Evolutionary conservation across 2,329 filamentous ascomycete genomes (phyloP), one percentile per base, ranked within the genome.

Genomic region (Immersiporthe knoxdaviesiana): DNA sequence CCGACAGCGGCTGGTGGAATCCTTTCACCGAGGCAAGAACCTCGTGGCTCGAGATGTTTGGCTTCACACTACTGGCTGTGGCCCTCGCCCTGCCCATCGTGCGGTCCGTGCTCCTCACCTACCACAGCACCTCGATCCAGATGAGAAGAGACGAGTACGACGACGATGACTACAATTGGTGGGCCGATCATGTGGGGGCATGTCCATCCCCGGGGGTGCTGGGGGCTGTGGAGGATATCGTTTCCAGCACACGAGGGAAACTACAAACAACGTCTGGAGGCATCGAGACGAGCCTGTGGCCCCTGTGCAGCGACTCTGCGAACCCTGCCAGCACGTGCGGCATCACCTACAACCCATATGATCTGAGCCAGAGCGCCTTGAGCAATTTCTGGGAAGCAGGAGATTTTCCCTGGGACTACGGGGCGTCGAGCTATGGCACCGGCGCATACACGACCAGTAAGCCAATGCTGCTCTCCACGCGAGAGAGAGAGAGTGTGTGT

Each of bases 1-100:
- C 73, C 5, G 74, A 75, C 27, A 71, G 69, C 27, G 60, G 59
- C 11, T 74, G 73, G 73, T 69, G 68, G 16, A 70, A 65, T 35
- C 10, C 37, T 18, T 30, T 35, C 30, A 54, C 35, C 4, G 35
- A 4, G 8, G 8, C 35, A 35, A 35, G 35, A 35, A 35, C 35
- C 35, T 35, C 35, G 35, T 35, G 24, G 16, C 30, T 68, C 27
- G 14, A 44, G 3, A 16, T 35, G 2, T 18, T 68, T 65, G 65
- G 68, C 1, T 59, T 11, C 14, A 10, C 30, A 27, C 11, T 70
- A 32, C 27, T 70, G 12, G 37, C 44, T 50, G 35, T 67, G 6
- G 50, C 68, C 2, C 6, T 67, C 35, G 18, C 35, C 14, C 24
- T 69, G 30, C 68, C 64, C 21, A 44, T 67, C 10, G 63, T 66